Base-by-base conservation (phyloP, 1,284 basidiomycete species). In the Cutaneotrichosporon mucoides region DNA sequence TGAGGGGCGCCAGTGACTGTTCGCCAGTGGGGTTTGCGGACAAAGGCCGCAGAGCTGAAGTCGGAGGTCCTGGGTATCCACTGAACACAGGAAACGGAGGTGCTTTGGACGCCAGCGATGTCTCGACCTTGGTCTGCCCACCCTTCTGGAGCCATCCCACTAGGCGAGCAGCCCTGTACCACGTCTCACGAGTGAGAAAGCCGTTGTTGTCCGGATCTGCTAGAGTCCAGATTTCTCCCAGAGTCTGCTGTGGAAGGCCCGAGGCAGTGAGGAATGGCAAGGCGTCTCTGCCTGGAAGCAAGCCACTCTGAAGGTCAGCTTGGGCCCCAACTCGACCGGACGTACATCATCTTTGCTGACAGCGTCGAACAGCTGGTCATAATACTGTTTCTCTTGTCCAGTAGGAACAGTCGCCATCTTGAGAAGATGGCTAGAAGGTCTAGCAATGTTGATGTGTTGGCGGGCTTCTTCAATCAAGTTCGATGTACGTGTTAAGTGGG, bases 141-240 rank as follows among this genome's bases (percentile, higher is more conserved):
- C 93, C 92, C 64, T 87, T 86, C 81, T 99, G 96, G 3, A 92
- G 88, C 83, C 91, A 91, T 2, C 89, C 92, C 66, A 99, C 92
- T 47, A 99, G 82, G 56, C 96, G 84, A 34, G 96, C 82, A 8
- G 91, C 93, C 62, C 89, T 83, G 47, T 90, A 87, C 72, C 92
- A 89, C 43, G 88, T 89, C 68, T 90, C 91, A 65, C 84, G 85
- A 12, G 91, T 88, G 57, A 99, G 83, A 79, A 88, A 92, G 4
- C 94, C 94, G 64, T 90, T 90, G 81, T 96, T 93, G 48, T 92
- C 88, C 53, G 88, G 87, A 81, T 99, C 96, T 44, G 93, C 88
- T 61, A 98, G 80, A 56, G 82, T 84, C 95, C 96, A 99, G 68
- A 99, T 88, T 80, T 96, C 89, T 45, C 93, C 92, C 60, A 99